Base-by-base conservation (phyloP, 768 basidiomycete species). In the Hericium erinaceus region DNA sequence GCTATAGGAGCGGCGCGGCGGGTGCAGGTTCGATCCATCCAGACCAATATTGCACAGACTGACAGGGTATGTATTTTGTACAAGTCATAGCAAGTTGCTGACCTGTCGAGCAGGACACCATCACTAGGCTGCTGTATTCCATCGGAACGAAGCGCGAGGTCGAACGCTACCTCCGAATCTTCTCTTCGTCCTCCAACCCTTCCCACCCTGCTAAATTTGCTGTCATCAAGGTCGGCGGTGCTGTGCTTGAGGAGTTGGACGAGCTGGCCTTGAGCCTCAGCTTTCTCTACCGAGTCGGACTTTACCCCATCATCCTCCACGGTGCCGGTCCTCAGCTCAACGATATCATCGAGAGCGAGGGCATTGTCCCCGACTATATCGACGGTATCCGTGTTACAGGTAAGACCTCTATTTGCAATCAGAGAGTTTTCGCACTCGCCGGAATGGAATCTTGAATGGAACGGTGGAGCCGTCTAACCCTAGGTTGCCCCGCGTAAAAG, bases 191-290 rank as follows among this genome's bases (percentile, higher is more conserved):
- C 20, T 90, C 92, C 7, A 86, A 94, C 66, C 83, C 88, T 2
- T 85, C 90, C 15, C 84, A 92, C 59, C 90, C 92, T 41, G 94
- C 94, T 60, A 95, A 92, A 71, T 97, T 97, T 66, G 94, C 93
- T 40, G 97, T 99, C 59, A 87, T 99, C 79, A 99, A 99, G 74
- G 85, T 99, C 64, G 97, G 97, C 59, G 97, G 97, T 50, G 95
- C 92, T 8, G 95, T 98, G 46, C 79, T 99, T 6, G 89, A 87
- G 65, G 83, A 98, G 59, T 75, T 98, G 54, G 89, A 98, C 61
- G 95, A 98, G 63, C 84, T 99, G 50, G 94, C 95, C 4, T 83
- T 95, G 53, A 95, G 90, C 61, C 79, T 99, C 65, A 95, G 92
- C 73, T 99, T 98, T 78, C 77, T 99, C 58, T 95, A 95, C 74